Base-by-base conservation (phyloP, 768 basidiomycete species). In the Polyporus arcularius region DNA sequence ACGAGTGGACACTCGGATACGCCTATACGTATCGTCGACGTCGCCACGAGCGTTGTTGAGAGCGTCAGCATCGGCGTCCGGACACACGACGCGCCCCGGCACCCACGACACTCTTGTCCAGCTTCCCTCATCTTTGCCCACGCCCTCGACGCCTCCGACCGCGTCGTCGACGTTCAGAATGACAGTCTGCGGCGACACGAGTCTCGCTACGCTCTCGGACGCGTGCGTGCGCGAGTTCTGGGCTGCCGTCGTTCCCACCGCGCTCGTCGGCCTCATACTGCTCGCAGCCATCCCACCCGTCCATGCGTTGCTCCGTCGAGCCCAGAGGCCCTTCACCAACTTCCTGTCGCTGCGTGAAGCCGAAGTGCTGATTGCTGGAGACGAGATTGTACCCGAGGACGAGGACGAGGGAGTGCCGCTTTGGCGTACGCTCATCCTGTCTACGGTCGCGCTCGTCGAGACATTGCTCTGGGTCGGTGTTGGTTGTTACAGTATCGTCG, bases 371-470 rank as follows among this genome's bases (percentile, higher is more conserved):
- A 51, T 67, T 9, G 57, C 65, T 4, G 52, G 47, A 38, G 60
- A 64, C 2, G 58, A 58, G 2, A 53, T 18, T 9, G 50, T 26
- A 4, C 57, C 57, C 15, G 57, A 58, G 14, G 55, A 47, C 21
- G 31, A 54, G 53, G 50, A 55, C n/a, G 47, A 46, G 6, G 45
- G 59, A 1, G 74, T 78, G 12, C 82, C 84, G 0, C 74, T 88
- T 8, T 89, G 88, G 86, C 82, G 84, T 42, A 83, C 85, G 2
- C 62, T 85, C 46, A 65, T 83, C n/a, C 80, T 90, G 47, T 76
- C 80, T 0, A 77, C 80, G 59, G 64, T 87, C 3, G 84, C 87
- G 0, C 80, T 89, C 39, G 40, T 80, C 4, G 81, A 88, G 65
- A 75, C 82, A 0, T 73, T 91, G 5, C 67, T 73, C 9, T 90